Percentiles rank a stretch among this genome's conserved stretches.
phyloP scores from a whole-genome alignment of 768 basidiomycete species.

The Tephrocybe sp. region DNA sequence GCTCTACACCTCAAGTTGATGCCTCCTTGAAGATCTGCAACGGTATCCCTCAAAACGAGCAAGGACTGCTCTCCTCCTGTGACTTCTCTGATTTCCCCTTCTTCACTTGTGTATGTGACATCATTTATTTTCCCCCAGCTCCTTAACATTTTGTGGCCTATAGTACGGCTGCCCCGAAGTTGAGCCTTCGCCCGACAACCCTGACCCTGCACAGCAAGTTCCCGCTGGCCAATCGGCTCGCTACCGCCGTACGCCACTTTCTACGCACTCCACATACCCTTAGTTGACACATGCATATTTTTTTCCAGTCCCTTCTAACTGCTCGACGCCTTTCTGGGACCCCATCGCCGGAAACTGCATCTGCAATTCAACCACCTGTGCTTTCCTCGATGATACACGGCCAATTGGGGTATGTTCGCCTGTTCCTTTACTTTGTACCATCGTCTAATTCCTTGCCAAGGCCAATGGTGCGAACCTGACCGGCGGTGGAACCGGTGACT shows the following conservation, averaged over 20 bases:
- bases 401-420: slow-evolving; percentile 56
- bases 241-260: slow-evolving; percentile 43
- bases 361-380: slow-evolving; percentile 56
- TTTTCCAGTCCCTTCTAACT: slow-evolving; percentile 61
- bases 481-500: slow-evolving; percentile 52
- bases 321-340: slow-evolving; percentile 82
- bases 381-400: slow-evolving; percentile 62
- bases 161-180: slow-evolving; percentile 74
- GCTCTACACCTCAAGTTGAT: slow-evolving; percentile 61
- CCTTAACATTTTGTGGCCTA: not conserved
- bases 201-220: slow-evolving; percentile 63
- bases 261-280: not conserved
- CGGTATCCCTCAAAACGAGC: slow-evolving; percentile 70
- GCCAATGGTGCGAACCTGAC: slow-evolving; percentile 73
- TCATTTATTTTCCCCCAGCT: not conserved
- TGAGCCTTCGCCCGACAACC: slow-evolving; percentile 55
- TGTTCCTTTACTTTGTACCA: not conserved
- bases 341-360: slow-evolving; percentile 66
- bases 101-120: slow-evolving; percentile 65
- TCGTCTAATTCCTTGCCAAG: slow-evolving; percentile 28
- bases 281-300: slow-evolving; percentile 1
- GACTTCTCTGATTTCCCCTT: slow-evolving; percentile 76
- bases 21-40: slow-evolving; percentile 64
- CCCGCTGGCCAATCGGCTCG: slow-evolving; percentile 46
- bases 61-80: slow-evolving; percentile 60